Conservation (phyloP, 2,329 filamentous ascomycete species). For the Coleophoma crateriformis region DNA sequence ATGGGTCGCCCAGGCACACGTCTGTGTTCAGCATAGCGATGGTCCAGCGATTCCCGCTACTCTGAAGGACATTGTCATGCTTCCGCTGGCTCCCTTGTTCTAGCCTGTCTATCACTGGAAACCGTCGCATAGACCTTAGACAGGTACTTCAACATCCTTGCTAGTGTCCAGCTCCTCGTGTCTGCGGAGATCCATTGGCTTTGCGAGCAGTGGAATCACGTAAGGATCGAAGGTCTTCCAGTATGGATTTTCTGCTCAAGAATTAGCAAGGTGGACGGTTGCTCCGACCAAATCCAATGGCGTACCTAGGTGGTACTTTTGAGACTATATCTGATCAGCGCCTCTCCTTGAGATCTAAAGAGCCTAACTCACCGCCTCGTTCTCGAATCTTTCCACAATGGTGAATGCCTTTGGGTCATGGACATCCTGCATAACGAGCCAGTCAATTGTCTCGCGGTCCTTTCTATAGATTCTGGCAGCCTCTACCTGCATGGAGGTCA, state of each 20-base stretch:
- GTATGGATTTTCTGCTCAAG: conserved; percentile 29
- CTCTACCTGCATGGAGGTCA: conserved; percentile 39
- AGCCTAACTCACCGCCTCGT: conserved; percentile 48
- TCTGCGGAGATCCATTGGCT: conserved; percentile 63
- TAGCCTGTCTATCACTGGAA: too few relatives aligned
- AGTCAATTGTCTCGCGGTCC: conserved; percentile 63
- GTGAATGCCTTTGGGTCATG: conserved; percentile 65
- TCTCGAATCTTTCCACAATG: conserved; percentile 68
- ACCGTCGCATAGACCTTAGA: conserved; percentile 6
- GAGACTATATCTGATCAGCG: conserved; percentile 32
- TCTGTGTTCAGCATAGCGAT: too few relatives aligned
- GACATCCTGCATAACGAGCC: conserved; percentile 75
- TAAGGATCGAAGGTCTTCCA: conserved; percentile 67
- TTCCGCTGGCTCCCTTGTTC: too few relatives aligned
- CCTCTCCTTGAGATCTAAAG: conserved; percentile 1
- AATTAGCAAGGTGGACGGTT: too few relatives aligned
- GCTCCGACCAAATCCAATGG: too few relatives aligned
- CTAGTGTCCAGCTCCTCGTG: conserved; percentile 61
- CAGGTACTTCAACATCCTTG: conserved; percentile 37
- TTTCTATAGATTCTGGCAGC: conserved; percentile 67
- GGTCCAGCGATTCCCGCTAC: too few relatives aligned
- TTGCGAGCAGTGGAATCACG: conserved; percentile 61
- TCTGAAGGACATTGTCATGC: too few relatives aligned
- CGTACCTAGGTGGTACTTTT: conserved; percentile 50
- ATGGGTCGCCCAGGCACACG: too few relatives aligned